Base-by-base conservation (phyloP, 1,284 basidiomycete genomes). In the Cryptococcus amylolentus region DNA sequence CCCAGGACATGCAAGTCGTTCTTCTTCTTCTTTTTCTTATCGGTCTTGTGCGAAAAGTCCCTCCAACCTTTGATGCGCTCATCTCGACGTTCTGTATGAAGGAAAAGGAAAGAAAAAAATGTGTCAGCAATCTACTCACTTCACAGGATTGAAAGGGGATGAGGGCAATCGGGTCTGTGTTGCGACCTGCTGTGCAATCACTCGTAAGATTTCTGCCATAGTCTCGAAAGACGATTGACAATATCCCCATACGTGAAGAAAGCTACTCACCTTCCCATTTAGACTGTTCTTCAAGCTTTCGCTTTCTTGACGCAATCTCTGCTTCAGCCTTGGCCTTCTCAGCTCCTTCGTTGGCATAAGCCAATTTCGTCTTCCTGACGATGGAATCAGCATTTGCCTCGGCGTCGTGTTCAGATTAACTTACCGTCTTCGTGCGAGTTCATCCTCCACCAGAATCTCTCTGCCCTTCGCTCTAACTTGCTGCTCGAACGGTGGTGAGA, bases 371-470 rank as follows among this genome's bases (percentile, higher is more conserved):
- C 74, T 78, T 66, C 71, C 78, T 66, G 14, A 8, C 39, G 14
- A 40, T 57, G 57, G 49, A 40, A 38, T 51, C 23, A 28, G 27
- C 20, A 20, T 53, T 20, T 1, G 60, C 39, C 45, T 31, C 18
- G 10, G 31, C 31, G 31, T 10, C 31, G 37, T 13, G 1, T 14
- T 50, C n/a, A 54, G 18, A 16, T n/a, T 9, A 28, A 63, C 77
- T 61, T 55, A 79, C 78, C 78, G 66, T 55, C 80, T 60, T 56
- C 77, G 67, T n/a, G 78, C 71, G 31, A 83, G 65, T 66, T 82
- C 81, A 49, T 83, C 82, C 59, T 83, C 81, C n/a, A 83, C 75
- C 61, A 83, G 70, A 20, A 83, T 70, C 60, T 82, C 80, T 62
- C 81, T 80, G 5, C 80, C 79, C 56, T 80, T 79, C 20, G 66